Conservation (phyloP, 1,284 basidiomycete species). For the Fomitiporia mediterranea region DNA sequence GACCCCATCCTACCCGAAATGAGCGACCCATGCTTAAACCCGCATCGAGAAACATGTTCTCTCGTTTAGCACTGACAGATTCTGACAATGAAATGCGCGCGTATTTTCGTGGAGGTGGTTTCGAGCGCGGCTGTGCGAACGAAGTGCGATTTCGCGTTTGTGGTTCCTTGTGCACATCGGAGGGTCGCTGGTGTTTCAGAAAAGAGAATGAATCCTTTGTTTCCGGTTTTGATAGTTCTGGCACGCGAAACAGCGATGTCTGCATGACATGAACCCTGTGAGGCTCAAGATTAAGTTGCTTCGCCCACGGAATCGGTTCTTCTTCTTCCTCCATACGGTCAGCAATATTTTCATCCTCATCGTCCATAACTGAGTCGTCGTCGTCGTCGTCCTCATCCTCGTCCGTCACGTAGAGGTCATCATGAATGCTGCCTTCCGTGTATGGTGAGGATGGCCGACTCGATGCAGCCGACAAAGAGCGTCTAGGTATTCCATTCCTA, state of each 20-base stretch:
- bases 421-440: conserved; percentile 14
- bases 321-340: conserved; percentile 27
- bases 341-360: conserved; percentile 33
- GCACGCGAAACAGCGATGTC: conserved; percentile 73
- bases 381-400: background rate
- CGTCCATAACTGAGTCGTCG: conserved; percentile 17
- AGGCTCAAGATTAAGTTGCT: conserved; percentile 68
- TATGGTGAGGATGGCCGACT: conserved; percentile 11
- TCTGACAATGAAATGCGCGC: conserved; percentile 60
- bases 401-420: conserved; percentile 1
- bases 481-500: conserved; percentile 9
- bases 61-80: conserved; percentile 59
- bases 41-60: conserved; percentile 71
- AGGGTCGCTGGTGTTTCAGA: conserved; percentile 69
- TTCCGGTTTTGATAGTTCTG: conserved; percentile 61
- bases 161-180: conserved; percentile 61
- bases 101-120: conserved; percentile 68
- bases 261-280: conserved; percentile 92
- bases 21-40: conserved; percentile 84
- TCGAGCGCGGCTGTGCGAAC: conserved; percentile 44
- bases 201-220: conserved; percentile 38
- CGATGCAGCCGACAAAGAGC: conserved; percentile 2
- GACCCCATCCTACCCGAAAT: conserved; percentile 90
- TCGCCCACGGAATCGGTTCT: conserved; percentile 52
- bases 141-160: conserved; percentile 33